phyloP scores from a whole-genome alignment of 176 grass and related monocot species.

The Oryza rufipogon region DNA sequence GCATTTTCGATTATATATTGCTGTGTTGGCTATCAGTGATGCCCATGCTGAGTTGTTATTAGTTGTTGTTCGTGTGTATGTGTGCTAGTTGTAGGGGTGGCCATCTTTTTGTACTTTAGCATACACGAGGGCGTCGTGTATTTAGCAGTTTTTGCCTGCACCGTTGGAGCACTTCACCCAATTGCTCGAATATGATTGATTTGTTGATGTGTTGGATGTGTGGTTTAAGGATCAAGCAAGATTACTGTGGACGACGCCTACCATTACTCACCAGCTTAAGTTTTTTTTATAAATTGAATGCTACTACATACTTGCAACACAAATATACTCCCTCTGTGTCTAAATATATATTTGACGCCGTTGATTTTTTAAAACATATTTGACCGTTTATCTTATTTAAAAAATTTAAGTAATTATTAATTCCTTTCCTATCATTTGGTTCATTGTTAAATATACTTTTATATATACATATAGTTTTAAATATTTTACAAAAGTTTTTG shows the following conservation, averaged over 20 bases:
- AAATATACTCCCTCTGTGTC: too few relatives aligned
- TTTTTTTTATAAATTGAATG: background rate
- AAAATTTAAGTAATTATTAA: too few relatives aligned
- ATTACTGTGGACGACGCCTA: too few relatives aligned
- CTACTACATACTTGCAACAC: too few relatives aligned
- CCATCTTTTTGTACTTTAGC: background rate
- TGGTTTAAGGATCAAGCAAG: background rate
- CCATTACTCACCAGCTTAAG: background rate
- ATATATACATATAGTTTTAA: too few relatives aligned
- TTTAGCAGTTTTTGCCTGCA: background rate
- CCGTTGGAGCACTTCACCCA: slow-evolving; percentile 39
- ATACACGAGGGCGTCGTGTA: slow-evolving; percentile 50
- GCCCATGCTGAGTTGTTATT: background rate
- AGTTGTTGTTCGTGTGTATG: background rate
- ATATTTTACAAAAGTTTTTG: too few relatives aligned
- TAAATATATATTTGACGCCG: too few relatives aligned
- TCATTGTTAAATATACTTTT: too few relatives aligned
- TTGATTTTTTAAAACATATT: too few relatives aligned
- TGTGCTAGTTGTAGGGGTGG: background rate
- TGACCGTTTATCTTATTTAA: too few relatives aligned
- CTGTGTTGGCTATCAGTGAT: background rate
- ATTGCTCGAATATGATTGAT: background rate
- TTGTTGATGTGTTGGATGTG: background rate
- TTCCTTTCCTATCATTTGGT: too few relatives aligned
- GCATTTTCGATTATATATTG: background rate